A percentile compares a stretch with the other conserved stretches of the same genome.
These are phyloP conservation scores for Ceriops tagal DNA, from an alignment of 345 rosid species.

Conservation along the genomic window DNA sequence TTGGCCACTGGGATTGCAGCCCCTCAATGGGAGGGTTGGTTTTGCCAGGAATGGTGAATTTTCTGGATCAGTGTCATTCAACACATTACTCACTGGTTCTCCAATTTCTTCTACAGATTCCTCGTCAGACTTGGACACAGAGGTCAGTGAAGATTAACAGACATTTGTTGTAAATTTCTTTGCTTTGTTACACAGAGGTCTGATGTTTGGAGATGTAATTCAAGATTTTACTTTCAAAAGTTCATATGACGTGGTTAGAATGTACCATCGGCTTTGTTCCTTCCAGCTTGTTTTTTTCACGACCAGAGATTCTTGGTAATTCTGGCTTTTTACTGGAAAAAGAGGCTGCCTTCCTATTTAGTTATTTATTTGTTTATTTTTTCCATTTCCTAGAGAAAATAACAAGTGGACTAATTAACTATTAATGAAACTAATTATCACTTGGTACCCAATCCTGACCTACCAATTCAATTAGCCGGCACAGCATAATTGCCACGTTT, in stretches of 20 bases:
- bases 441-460: no score
- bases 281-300: constrained; percentile 15
- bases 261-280: constrained; percentile 3
- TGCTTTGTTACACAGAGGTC: not conserved
- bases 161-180: not conserved
- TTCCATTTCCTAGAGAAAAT: not conserved
- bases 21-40: constrained; percentile 38
- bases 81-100: constrained; percentile 46
- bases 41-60: constrained; percentile 28
- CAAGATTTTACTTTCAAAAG: not conserved
- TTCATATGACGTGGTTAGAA: constrained; percentile 1
- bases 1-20: constrained; percentile 56
- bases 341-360: not conserved
- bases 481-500: not conserved
- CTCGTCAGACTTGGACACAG: constrained; percentile 48
- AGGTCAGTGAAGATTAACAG: constrained; percentile 42
- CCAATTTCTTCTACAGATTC: constrained; percentile 35
- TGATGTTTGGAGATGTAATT: not conserved
- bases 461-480: constrained; percentile 5
- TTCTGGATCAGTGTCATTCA: constrained; percentile 45
- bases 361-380: not conserved
- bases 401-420: not conserved
- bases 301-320: constrained; percentile 8
- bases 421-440: no score
- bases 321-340: not conserved